phyloP scores from a whole-genome alignment of 75 land plant genomes.

The Gnetum montanum region DNA sequence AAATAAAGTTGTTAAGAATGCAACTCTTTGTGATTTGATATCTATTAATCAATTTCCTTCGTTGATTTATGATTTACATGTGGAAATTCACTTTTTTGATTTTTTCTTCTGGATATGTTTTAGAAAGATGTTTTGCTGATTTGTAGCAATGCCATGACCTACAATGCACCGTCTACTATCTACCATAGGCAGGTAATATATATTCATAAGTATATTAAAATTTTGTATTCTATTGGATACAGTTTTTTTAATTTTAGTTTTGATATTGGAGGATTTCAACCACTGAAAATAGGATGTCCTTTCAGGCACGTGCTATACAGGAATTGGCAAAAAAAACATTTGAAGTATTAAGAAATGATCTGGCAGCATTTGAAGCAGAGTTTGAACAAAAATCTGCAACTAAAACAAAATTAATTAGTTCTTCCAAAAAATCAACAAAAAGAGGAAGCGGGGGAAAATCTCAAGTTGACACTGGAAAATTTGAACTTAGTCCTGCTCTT shows the following conservation, averaged over 20 bases:
- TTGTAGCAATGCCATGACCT: slow-evolving; percentile 91
- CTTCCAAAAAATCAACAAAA: slow-evolving; percentile 14
- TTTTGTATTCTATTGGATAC: neutral
- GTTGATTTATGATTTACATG: too few relatives aligned
- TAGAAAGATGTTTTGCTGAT: slow-evolving; percentile 86
- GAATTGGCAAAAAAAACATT: slow-evolving; percentile 72
- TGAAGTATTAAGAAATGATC: slow-evolving; percentile 42
- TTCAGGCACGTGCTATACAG: slow-evolving; percentile 73
- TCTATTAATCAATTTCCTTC: too few relatives aligned
- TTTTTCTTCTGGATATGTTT: too few relatives aligned
- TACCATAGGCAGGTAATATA: slow-evolving; percentile 77
- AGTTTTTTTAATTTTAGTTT: neutral
- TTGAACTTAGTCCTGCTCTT: slow-evolving; percentile 39
- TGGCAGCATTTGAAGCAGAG: slow-evolving; percentile 44
- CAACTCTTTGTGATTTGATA: too few relatives aligned
- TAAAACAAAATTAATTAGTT: slow-evolving; percentile 9
- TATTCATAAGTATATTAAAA: slow-evolving; percentile 1
- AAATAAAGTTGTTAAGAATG: too few relatives aligned
- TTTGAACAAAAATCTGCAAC: slow-evolving; percentile 11
- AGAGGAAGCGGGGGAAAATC: slow-evolving; percentile 15
- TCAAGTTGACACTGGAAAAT: slow-evolving; percentile 35
- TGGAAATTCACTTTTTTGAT: too few relatives aligned
- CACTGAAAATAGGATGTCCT: slow-evolving; percentile 3
- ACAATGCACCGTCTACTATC: slow-evolving; percentile 81
- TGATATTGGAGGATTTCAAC: neutral